Conservation (phyloP, 768 basidiomycete species). For the Fomitopsis pulvina region DNA sequence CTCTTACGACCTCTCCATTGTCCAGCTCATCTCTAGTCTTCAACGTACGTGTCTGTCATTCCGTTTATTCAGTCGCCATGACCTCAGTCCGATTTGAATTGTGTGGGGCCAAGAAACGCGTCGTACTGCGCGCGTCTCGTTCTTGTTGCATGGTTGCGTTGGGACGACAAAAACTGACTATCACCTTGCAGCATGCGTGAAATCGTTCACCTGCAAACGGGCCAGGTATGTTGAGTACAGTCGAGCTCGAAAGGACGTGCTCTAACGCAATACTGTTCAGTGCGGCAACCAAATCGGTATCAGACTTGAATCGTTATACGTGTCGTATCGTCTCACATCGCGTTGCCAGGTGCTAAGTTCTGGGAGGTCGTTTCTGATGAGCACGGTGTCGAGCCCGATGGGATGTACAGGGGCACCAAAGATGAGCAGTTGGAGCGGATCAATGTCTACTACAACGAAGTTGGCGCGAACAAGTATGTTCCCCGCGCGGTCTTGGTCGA, state of each 20-base stretch:
- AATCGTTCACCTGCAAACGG: conserved; percentile 99
- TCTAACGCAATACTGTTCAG: conserved; percentile 32
- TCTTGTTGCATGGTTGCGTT: conserved; percentile 3
- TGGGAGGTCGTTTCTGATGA: conserved; percentile 99
- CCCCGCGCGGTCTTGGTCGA: conserved; percentile 97
- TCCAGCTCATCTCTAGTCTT: conserved; percentile 17
- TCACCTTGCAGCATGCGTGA: conserved; percentile 78
- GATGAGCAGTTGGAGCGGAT: conserved; percentile 97
- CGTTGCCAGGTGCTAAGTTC: conserved; percentile 77
- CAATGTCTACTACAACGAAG: conserved; percentile 98
- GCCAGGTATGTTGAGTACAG: conserved; percentile 60
- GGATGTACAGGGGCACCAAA: conserved; percentile 87
- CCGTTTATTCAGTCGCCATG: not conserved
- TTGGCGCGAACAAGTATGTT: conserved; percentile 93
- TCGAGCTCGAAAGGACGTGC: conserved; percentile 1
- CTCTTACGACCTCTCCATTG: conserved; percentile 19
- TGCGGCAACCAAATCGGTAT: conserved; percentile 99
- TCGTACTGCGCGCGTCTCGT: conserved; percentile 14
- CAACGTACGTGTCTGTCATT: conserved; percentile 22
- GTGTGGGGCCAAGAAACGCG: conserved; percentile 4
- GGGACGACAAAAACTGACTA: conserved; percentile 8
- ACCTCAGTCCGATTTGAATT: not conserved
- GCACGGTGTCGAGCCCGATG: conserved; percentile 93
- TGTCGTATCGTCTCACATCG: not conserved
- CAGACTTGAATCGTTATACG: not conserved